A percentile compares a stretch with the other conserved stretches of the same genome.
Evolutionary conservation across 352 stramenopile species (phyloP).

Genomic region (Globisporangium echinulatum): DNA sequence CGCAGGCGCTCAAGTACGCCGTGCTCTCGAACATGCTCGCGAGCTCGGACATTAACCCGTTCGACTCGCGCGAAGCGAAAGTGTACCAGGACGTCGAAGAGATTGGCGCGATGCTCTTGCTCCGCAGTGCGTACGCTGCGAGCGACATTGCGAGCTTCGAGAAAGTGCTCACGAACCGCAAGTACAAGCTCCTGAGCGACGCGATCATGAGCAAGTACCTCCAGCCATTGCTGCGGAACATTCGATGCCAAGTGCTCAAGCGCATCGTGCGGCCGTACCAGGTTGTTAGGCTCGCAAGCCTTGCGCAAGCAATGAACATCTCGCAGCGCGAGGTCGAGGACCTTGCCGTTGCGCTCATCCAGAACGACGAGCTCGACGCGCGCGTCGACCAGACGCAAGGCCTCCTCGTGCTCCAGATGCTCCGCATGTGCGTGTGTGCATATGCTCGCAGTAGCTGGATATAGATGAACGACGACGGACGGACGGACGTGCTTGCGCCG

Average conservation of each 20-base stretch:
- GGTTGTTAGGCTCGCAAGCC: slow-evolving; percentile 80
- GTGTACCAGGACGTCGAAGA: slow-evolving; percentile 82
- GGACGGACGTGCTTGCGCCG: no score
- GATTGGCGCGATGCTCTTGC: slow-evolving; percentile 68
- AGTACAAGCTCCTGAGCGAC: slow-evolving; percentile 90
- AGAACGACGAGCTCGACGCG: slow-evolving; percentile 85
- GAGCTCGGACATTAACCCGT: slow-evolving; percentile 92
- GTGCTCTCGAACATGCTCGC: slow-evolving; percentile 91
- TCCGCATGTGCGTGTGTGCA: slow-evolving; percentile 32
- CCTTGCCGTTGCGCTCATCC: slow-evolving; percentile 88
- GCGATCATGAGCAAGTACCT: slow-evolving; percentile 91
- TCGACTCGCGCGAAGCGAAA: slow-evolving; percentile 91
- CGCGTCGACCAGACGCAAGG: slow-evolving; percentile 87
- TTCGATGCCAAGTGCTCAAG: slow-evolving; percentile 91
- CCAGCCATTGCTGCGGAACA: slow-evolving; percentile 89
- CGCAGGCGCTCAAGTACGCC: slow-evolving; percentile 90
- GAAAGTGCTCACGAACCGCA: slow-evolving; percentile 86
- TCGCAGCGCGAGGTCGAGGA: slow-evolving; percentile 80
- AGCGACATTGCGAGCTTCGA: slow-evolving; percentile 94
- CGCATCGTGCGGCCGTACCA: slow-evolving; percentile 89
- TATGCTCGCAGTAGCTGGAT: background rate
- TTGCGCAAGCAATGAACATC: slow-evolving; percentile 90
- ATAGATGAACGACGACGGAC: no score
- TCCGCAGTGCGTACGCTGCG: slow-evolving; percentile 63
- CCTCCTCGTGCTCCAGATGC: slow-evolving; percentile 44